Evolutionary conservation across 495 filamentous ascomycete species (phyloP).

Genomic region (Podospora conica): DNA sequence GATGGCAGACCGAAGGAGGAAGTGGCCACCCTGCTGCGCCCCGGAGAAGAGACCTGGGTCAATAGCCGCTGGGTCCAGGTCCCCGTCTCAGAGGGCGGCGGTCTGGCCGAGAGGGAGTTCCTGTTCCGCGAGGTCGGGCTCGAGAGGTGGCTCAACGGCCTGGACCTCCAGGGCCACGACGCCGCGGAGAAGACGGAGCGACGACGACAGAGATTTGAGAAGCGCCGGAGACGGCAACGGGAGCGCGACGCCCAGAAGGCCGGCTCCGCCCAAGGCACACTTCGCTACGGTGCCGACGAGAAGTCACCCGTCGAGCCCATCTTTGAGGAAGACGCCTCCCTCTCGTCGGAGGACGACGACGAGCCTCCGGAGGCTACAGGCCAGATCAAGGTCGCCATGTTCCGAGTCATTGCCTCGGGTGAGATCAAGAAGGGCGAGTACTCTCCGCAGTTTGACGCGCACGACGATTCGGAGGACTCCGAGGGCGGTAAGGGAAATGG

Average conservation of each 20-base stretch:
- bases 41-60: conserved; percentile 98
- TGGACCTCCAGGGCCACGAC: conserved; percentile 85
- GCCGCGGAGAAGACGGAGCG: conserved; percentile 82
- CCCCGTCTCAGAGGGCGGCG: conserved; percentile 82
- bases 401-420: conserved; percentile 88
- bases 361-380: conserved; percentile 89
- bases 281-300: conserved; percentile 71
- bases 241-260: conserved; percentile 48
- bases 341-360: conserved; percentile 79
- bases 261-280: conserved; percentile 44
- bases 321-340: conserved; percentile 64
- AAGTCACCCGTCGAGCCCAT: conserved; percentile 66
- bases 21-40: conserved; percentile 85
- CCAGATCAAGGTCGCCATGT: conserved; percentile 97
- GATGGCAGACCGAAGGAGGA: conserved; percentile 94
- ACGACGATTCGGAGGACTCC: conserved; percentile 79
- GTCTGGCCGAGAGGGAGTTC: conserved; percentile 93
- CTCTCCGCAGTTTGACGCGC: conserved; percentile 94
- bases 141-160: conserved; percentile 89
- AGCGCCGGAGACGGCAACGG: conserved; percentile 65
- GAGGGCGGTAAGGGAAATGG: conserved; percentile 39
- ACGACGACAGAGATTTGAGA: conserved; percentile 80
- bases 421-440: conserved; percentile 98
- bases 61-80: conserved; percentile 97
- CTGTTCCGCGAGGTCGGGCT: conserved; percentile 95